phyloP scores from a whole-genome alignment of 1,139 yeast genomes.

The Yamadazyma buinensis region DNA sequence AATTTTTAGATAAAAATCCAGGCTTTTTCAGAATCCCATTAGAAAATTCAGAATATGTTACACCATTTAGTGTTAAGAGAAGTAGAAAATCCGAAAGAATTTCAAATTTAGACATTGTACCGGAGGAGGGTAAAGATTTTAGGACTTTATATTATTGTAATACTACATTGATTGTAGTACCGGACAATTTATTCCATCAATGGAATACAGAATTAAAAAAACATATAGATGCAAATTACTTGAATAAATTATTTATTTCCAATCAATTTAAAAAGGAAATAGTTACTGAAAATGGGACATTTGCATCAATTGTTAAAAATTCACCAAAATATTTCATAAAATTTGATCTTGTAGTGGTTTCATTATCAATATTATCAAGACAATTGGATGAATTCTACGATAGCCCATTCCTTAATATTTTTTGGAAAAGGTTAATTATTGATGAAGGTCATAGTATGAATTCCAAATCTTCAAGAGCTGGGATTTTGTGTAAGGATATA shows the following conservation, averaged over 20 bases:
- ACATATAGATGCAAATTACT: conserved; percentile 40
- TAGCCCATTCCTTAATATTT: conserved; percentile 38
- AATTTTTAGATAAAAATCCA: conserved; percentile 31
- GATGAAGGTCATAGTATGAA: conserved; percentile 72
- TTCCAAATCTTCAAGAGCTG: conserved; percentile 47
- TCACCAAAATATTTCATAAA: conserved; percentile 30
- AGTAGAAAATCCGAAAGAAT: conserved; percentile 16
- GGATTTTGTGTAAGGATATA: conserved; percentile 44
- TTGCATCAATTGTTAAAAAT: conserved; percentile 22
- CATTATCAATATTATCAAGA: conserved; percentile 42
- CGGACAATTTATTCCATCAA: conserved; percentile 64
- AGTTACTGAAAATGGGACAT: conserved; percentile 13
- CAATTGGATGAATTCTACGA: conserved; percentile 25
- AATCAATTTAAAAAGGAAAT: conserved; percentile 25
- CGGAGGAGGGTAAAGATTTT: conserved; percentile 19
- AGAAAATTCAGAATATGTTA: conserved; percentile 18
- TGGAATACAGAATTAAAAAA: conserved; percentile 59
- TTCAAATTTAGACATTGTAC: conserved; percentile 9
- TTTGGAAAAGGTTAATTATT: conserved; percentile 68
- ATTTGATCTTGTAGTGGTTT: conserved; percentile 52
- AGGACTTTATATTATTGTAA: conserved; percentile 40
- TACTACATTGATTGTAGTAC: conserved; percentile 59
- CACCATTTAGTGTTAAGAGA: conserved; percentile 17
- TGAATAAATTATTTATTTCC: conserved; percentile 35
- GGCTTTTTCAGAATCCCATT: conserved; percentile 42